These are phyloP conservation scores for Ophiostoma novo-ulmi DNA, from an alignment of 2,329 filamentous ascomycete species.

Conservation along the genomic window DNA sequence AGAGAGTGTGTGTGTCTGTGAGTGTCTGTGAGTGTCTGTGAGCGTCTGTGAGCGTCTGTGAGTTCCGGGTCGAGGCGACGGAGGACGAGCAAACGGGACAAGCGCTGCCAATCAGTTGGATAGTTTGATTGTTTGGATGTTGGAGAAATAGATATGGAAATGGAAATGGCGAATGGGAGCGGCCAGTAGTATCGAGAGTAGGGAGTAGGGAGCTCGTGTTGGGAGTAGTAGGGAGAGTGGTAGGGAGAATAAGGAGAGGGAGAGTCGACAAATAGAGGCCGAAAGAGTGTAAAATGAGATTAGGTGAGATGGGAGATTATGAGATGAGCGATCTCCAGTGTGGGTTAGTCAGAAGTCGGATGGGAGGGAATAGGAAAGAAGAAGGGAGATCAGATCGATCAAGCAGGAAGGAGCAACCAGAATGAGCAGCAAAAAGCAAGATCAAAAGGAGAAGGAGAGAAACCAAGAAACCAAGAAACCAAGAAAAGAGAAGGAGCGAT, in stretches of 20 bases:
- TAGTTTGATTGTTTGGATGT: conserved; percentile 10
- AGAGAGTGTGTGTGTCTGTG: neutral
- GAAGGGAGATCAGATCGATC: neutral
- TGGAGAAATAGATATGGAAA: neutral
- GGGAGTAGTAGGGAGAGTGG: neutral
- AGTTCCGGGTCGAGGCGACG: neutral
- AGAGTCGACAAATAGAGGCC: conserved; percentile 6
- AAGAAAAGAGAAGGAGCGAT: neutral
- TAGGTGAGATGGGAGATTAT: conserved; percentile 1
- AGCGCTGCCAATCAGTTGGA: conserved; percentile 22
- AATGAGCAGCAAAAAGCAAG: neutral
- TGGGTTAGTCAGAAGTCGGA: neutral
- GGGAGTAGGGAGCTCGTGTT: neutral
- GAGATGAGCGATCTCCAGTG: conserved; percentile 7
- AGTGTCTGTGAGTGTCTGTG: too few relatives aligned
- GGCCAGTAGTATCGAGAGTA: neutral
- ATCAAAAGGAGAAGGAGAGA: neutral
- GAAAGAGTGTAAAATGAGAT: neutral
- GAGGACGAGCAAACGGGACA: conserved; percentile 15
- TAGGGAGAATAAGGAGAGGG: neutral
- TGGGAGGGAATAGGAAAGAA: neutral
- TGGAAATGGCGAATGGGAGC: neutral
- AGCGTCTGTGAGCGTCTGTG: neutral
- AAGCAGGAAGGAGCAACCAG: neutral
- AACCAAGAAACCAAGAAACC: neutral